These are phyloP conservation scores for Hyphopichia homilentoma DNA, from an alignment of 805 yeast species.

Conservation along the genomic window DNA sequence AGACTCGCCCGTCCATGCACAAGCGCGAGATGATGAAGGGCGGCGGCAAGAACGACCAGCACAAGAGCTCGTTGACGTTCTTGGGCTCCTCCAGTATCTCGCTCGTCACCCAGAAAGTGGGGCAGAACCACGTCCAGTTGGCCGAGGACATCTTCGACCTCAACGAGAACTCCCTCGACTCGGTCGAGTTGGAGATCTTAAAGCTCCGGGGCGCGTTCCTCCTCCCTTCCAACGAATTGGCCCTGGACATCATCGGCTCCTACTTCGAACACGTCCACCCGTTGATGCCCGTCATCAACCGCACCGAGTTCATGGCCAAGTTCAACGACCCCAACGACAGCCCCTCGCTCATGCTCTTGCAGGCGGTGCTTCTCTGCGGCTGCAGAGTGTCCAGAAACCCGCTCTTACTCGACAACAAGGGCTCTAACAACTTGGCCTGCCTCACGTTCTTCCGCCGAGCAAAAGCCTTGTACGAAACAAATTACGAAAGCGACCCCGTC, in stretches of 20 bases:
- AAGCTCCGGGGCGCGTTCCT: conserved; percentile 66
- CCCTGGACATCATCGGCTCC: conserved; percentile 55
- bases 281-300: conserved; percentile 62
- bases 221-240: conserved; percentile 57
- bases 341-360: conserved; percentile 63
- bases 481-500: conserved; percentile 62
- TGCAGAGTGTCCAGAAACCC: conserved; percentile 58
- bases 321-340: conserved; percentile 53
- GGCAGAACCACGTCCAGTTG: conserved; percentile 46
- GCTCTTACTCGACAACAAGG: conserved; percentile 45
- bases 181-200: conserved; percentile 63
- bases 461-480: conserved; percentile 68
- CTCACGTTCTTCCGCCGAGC: conserved; percentile 63
- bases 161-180: conserved; percentile 38
- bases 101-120: conserved; percentile 41
- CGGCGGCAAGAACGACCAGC: conserved; percentile 14
- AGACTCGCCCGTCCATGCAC: conserved; percentile 35
- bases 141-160: conserved; percentile 37
- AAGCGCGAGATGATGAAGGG: conserved; percentile 26
- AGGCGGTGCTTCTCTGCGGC: conserved; percentile 67
- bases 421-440: conserved; percentile 50
- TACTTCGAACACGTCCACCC: conserved; percentile 69
- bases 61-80: conserved; percentile 38
- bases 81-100: conserved; percentile 54
- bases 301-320: conserved; percentile 55